Evolutionary conservation across 306 rosid genomes (phyloP), one percentile per base, ranked within the genome.

Genomic region (Dalbergia cultrata): DNA sequence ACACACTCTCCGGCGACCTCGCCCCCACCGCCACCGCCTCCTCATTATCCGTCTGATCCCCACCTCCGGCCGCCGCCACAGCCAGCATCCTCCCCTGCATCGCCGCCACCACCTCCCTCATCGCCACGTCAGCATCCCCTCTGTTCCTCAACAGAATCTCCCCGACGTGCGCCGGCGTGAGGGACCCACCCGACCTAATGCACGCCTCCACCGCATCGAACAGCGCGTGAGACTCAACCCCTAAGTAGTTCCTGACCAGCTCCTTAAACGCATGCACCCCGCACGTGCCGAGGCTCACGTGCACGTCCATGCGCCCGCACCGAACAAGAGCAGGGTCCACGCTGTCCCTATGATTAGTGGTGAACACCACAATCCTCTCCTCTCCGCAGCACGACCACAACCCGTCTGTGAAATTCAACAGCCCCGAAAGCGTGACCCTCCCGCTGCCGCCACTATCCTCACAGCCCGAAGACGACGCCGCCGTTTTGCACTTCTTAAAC

Each of bases 241-340:
- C 89, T 1, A 94, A 70, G 64, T 94, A 94, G 80, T 94, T 94
- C 75, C 67, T 87, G 7, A 71, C 95, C 8, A 94, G 49, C 8
- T 84, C 84, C 73, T 81, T 75, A 16, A 94, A 92, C 5, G 98
- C 98, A 13, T 87, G 92, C 5, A 84, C 77, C 6, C 98, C 97
- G 19, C 98, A 94, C 62, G 88, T 83, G 85, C 95, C 89, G 14
- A 94, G 90, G 83, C 85, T 86, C 57, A 94, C 95, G 72, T 94
- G 97, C 56, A 94, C 90, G 79, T 94, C 98, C 98, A 94, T 94
- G 13, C 98, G 81, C 2, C 98, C 98, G 8, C 94, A 94, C 13
- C 98, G 83, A 19, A 94, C 89, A 6, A 94, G 63, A 9, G 97
- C 98, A 1, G 95, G 94, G 70, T 94, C 98, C 58, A 94, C 93